Base-by-base conservation (phyloP, 176 grass and related monocot genomes). In the Eragrostis curvula region DNA sequence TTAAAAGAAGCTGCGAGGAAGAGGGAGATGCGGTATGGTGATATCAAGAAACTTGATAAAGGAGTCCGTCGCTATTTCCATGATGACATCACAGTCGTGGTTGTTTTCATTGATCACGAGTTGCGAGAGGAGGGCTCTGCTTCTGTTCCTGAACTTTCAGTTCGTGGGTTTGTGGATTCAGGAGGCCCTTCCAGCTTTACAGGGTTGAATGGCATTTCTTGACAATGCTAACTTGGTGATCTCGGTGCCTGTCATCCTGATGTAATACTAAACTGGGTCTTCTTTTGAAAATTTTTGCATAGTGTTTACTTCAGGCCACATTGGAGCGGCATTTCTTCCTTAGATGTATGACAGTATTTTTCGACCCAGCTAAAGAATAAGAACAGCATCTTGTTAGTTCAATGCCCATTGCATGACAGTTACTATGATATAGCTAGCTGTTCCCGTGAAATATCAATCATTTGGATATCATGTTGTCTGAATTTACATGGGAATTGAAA, bases 161-260 rank as follows among this genome's bases (percentile, higher is more conserved):
- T 98, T 68, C 96, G 90, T 14, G 96, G 96, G 47, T 98, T 98
- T 78, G 74, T 85, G 29, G 91, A 96, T 75, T 82, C 90, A 61
- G 84, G 86, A 43, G 90, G 86, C 14, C 73, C 89, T 68, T 99
- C 96, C 43, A 91, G 85, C 77, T 81, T 89, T 88, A 90, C 96
- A 67, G 89, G 80, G 60, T 77, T 99, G 83, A 91, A 91, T 82
- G 83, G 23, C 69, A 81, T 90, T 78, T 25, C 61, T 70, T 96
- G 87, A 91, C 68, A 68, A 72, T 73, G 47, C 48, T 90, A 72
- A 85, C 45, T 63, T 45, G 21, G 30, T 46, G 58, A 64, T 80
- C 41, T 82, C 60, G 42, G 25, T 39, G 32, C 65, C 23, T 77
- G 3, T 28, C 59, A 73, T 85, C 75, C 62, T 70, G 74, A 14